These are phyloP conservation scores for Ramaria sp. DNA, from an alignment of 768 basidiomycete species.

Conservation along the genomic window DNA sequence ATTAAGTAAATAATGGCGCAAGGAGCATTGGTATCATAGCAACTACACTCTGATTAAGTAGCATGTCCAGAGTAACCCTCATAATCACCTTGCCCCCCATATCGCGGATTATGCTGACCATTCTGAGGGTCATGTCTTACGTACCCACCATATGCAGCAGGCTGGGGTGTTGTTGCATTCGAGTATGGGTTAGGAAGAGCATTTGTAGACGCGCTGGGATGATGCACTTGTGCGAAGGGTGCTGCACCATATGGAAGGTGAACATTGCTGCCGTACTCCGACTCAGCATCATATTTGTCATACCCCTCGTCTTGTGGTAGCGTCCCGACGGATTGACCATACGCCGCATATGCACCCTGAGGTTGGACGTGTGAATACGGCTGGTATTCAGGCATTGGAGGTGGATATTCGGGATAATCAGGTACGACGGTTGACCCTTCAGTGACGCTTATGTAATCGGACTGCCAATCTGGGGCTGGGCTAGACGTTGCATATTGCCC, in stretches of 20 bases:
- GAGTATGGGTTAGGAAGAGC: not conserved
- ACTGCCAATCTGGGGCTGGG: conserved; percentile 1
- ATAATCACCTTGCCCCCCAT: not conserved
- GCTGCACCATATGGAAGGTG: conserved; percentile 51
- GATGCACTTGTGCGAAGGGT: conserved; percentile 33
- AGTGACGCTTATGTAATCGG: not conserved
- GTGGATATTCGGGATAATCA: conserved; percentile 32
- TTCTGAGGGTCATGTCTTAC: not conserved
- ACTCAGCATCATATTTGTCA: conserved; percentile 31
- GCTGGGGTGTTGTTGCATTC: not conserved
- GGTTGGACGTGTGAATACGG: conserved; percentile 50
- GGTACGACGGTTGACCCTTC: not conserved
- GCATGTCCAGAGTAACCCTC: not conserved
- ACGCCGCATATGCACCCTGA: conserved; percentile 39
- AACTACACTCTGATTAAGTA: not conserved
- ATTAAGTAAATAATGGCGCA: not conserved
- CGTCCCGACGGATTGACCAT: conserved; percentile 47
- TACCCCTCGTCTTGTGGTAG: conserved; percentile 38
- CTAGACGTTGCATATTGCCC: not conserved
- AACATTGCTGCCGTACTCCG: conserved; percentile 51
- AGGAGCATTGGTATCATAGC: not conserved
- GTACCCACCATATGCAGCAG: conserved; percentile 4
- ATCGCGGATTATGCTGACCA: not conserved
- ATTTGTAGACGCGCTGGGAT: not conserved
- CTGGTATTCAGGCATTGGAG: conserved; percentile 62